Base-by-base conservation (phyloP, 306 rosid genomes). In the Vigna nakashimae region DNA sequence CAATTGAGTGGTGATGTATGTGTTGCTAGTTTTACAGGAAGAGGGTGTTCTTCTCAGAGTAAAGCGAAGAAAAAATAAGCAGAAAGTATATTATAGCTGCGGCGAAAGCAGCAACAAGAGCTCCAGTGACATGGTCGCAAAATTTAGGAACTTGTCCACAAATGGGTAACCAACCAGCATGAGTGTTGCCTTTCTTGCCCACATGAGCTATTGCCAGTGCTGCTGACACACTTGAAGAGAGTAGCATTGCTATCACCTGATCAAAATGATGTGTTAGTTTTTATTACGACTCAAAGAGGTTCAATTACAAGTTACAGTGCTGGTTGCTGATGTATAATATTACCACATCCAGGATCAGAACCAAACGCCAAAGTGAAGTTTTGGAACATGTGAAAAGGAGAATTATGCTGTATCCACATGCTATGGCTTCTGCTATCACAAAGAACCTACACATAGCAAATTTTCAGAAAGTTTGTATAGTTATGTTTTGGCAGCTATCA, bases 61-160 rank as follows among this genome's bases (percentile, higher is more conserved):
- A 65, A 40, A 79, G 30, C 16, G 82, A 66, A 63, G 69, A 75
- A 3, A 75, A 57, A 68, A 79, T 22, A 34, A 88, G 82, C 2
- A 80, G 5, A 12, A 80, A 71, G 64, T 88, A 83, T 51, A 85
- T 34, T 14, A 80, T 42, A 28, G 86, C 79, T 45, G 87, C 89
- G 60, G 59, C n/a, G 1, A 66, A 77, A 64, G 71, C 85, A 2
- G 87, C 77, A 40, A 79, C 9, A 0, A 88, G 87, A 26, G 90
- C 76, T 26, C 85, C 82, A 6, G 69, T 76, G 64, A 84, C 84
- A 56, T 84, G 88, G 62, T 83, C 72, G 76, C 90, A 89, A 20
- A 82, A 89, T 76, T 80, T 84, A 50, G 81, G 84, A 55, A 89
- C 87, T 82, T 84, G 90, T 79, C 90, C 92, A 42, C 92, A 89